Evolutionary conservation across 2,329 filamentous ascomycete genomes (phyloP).

Genomic region (Fusarium multiceps): DNA sequence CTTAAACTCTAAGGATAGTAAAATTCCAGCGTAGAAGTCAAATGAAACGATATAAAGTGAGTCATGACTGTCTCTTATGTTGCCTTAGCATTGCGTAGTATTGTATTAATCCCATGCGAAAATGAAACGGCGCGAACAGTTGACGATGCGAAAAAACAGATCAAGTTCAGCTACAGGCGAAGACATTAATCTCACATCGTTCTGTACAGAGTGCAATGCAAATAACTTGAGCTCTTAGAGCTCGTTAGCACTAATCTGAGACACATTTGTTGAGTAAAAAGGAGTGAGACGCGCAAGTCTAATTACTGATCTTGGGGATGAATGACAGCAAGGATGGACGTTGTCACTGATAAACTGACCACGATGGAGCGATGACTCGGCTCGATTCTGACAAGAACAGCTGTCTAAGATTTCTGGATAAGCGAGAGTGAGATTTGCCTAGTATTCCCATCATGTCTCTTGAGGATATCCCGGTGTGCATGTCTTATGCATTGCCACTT

Average conservation of each 20-base stretch:
- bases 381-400: neutral
- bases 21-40: neutral
- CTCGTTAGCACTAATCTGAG: neutral
- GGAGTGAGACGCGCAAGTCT: neutral
- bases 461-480: neutral
- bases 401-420: fast-evolving
- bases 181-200: neutral
- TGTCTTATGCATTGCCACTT: neutral
- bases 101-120: too few relatives aligned
- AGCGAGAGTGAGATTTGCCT: neutral
- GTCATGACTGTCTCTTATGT: neutral
- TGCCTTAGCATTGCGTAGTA: too few relatives aligned
- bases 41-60: neutral
- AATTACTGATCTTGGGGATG: neutral
- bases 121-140: fast-evolving
- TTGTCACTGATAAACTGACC: neutral
- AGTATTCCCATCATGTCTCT: neutral
- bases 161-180: neutral
- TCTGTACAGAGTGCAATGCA: neutral
- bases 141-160: too few relatives aligned
- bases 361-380: neutral
- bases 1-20: neutral
- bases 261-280: neutral
- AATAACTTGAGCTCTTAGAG: neutral
- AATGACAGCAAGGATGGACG: neutral